Evolutionary conservation across 2,329 filamentous ascomycete species (phyloP).

Genomic region (Alternaria sp.): DNA sequence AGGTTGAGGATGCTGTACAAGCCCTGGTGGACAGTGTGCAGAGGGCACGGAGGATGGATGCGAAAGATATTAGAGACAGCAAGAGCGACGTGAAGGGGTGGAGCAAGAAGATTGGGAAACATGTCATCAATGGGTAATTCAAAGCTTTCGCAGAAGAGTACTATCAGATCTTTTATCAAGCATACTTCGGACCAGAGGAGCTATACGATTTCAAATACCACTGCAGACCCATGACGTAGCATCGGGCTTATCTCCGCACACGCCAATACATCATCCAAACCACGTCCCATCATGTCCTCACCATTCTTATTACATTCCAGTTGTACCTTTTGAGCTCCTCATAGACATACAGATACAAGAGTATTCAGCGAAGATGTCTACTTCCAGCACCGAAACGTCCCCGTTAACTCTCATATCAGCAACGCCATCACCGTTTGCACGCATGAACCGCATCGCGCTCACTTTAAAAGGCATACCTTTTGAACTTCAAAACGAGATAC

Average conservation of each 20-base stretch:
- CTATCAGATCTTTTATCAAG: neutral
- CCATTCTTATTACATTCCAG: neutral
- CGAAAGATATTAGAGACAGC: slow-evolving; percentile 7
- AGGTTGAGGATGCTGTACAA: slow-evolving; percentile 23
- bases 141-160: neutral
- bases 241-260: slow-evolving; percentile 6
- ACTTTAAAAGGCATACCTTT: slow-evolving; percentile 53
- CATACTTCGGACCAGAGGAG: neutral
- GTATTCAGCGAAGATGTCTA: neutral
- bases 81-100: neutral
- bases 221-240: slow-evolving; percentile 2
- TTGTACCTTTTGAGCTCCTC: neutral
- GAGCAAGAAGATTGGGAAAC: neutral
- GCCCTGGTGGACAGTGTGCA: slow-evolving; percentile 26
- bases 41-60: slow-evolving; percentile 17
- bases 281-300: neutral
- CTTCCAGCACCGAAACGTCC: neutral
- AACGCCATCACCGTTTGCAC: slow-evolving; percentile 52
- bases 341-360: neutral
- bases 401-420: slow-evolving; percentile 36
- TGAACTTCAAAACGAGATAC: slow-evolving; percentile 53
- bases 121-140: neutral
- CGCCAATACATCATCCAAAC: slow-evolving; percentile 3
- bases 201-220: slow-evolving; percentile 3
- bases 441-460: slow-evolving; percentile 54